Conservation (phyloP, 768 basidiomycete genomes). For the Clathrus columnatus region DNA sequence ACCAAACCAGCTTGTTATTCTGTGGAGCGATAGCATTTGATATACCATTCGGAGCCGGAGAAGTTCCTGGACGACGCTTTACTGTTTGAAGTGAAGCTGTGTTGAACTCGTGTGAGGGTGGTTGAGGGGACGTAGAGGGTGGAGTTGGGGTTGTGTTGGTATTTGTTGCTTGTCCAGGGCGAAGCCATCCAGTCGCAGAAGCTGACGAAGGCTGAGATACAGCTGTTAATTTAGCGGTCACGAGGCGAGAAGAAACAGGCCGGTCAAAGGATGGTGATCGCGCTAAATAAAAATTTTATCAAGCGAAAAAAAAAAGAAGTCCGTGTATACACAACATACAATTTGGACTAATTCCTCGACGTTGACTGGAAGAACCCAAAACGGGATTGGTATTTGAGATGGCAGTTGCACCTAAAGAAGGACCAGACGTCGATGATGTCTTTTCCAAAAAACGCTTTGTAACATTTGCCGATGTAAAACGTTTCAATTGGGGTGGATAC, state of each 20-base stretch:
- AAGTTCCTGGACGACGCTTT: slow-evolving; percentile 4
- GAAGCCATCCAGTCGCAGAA: slow-evolving; percentile 66
- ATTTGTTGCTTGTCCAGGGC: slow-evolving; percentile 64
- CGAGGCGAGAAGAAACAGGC: slow-evolving; percentile 63
- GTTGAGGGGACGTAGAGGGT: slow-evolving; percentile 31
- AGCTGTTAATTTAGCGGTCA: slow-evolving; percentile 81
- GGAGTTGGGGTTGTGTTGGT: slow-evolving; percentile 39
- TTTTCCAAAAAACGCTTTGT: slow-evolving; percentile 97
- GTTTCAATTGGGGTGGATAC: slow-evolving; percentile 55
- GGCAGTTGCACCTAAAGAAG: slow-evolving; percentile 29
- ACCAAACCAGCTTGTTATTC: slow-evolving; percentile 60
- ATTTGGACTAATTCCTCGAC: slow-evolving; percentile 40
- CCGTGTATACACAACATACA: slow-evolving; percentile 9
- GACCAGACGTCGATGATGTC: slow-evolving; percentile 49
- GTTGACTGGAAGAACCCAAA: slow-evolving; percentile 2
- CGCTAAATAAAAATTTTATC: slow-evolving; percentile 25
- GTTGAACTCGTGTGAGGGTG: slow-evolving; percentile 19
- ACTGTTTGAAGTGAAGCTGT: slow-evolving; percentile 10
- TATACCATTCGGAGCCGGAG: slow-evolving; percentile 23
- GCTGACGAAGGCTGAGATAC: slow-evolving; percentile 47
- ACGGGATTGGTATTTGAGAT: slow-evolving; percentile 35
- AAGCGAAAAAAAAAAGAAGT: slow-evolving; percentile 15
- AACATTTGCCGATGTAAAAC: slow-evolving; percentile 84
- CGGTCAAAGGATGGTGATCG: slow-evolving; percentile 46
- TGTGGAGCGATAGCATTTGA: slow-evolving; percentile 42